phyloP scores from a whole-genome alignment of 176 grass and related monocot species.

The Aegilops speltoides region DNA sequence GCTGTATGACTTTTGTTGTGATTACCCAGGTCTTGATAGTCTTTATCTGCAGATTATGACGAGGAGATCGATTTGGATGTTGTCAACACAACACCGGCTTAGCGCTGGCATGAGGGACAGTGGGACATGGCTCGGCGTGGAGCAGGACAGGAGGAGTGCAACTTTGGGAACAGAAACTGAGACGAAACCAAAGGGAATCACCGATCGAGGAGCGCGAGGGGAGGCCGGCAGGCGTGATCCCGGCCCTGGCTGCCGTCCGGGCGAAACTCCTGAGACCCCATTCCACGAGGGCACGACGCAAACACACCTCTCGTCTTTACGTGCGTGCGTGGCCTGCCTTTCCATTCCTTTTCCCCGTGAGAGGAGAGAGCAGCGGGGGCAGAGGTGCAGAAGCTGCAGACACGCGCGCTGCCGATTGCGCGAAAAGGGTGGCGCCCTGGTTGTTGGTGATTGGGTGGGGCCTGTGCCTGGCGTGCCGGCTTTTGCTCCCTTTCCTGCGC shows the following conservation, averaged over 20 bases:
- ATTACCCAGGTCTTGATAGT: constrained; percentile 17
- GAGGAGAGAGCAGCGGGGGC: background rate
- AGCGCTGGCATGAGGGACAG: background rate
- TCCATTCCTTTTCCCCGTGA: background rate
- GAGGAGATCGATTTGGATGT: background rate
- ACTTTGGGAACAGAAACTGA: constrained; percentile 24
- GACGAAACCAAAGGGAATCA: background rate
- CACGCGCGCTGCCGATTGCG: constrained; percentile 8
- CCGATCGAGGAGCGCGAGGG: background rate
- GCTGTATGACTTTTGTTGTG: constrained; percentile 6
- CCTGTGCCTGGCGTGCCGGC: background rate
- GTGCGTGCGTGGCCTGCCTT: constrained; percentile 12
- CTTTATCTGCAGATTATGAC: background rate
- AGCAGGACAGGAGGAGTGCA: background rate
- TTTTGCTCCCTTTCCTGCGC: background rate
- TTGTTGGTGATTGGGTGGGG: background rate
- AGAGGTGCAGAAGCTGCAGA: constrained; percentile 11
- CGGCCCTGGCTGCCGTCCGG: background rate
- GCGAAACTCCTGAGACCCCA: background rate
- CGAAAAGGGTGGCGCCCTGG: background rate
- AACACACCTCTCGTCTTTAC: constrained; percentile 15
- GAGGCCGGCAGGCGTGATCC: constrained; percentile 7
- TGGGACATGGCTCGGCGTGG: background rate
- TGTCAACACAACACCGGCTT: background rate
- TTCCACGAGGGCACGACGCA: background rate